Percentiles rank a stretch among this genome's conserved stretches.
Evolutionary conservation across 345 rosid genomes (phyloP).

Genomic region (Pistacia vera): DNA sequence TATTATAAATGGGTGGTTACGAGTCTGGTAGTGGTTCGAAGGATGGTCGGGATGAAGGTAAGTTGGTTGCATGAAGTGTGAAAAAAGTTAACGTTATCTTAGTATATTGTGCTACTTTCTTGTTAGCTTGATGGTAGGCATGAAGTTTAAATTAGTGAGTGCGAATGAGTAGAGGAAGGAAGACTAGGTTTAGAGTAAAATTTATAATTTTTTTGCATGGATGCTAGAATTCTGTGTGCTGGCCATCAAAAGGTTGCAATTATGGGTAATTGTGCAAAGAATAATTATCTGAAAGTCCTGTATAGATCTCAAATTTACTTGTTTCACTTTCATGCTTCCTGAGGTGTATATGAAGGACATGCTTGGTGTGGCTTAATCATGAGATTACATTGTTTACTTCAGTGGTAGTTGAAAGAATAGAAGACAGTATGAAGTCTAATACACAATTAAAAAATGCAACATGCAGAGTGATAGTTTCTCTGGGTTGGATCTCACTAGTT

Average conservation of each 20-base stretch:
- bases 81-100: background rate
- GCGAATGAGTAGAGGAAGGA: background rate
- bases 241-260: background rate
- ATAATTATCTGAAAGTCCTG: background rate
- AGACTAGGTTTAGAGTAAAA: constrained; percentile 1
- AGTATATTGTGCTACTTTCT: background rate
- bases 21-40: constrained; percentile 39
- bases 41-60: constrained; percentile 50
- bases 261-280: background rate
- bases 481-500: too few relatives aligned
- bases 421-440: too few relatives aligned
- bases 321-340: background rate
- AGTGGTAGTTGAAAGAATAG: too few relatives aligned
- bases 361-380: too few relatives aligned
- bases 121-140: background rate
- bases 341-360: too few relatives aligned
- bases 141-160: background rate
- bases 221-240: background rate
- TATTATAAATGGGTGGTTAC: constrained; percentile 35
- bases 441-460: too few relatives aligned
- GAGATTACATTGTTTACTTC: too few relatives aligned
- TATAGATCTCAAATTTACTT: background rate
- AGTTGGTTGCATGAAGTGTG: constrained; percentile 5
- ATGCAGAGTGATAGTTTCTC: too few relatives aligned
- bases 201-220: background rate